Conservation (phyloP, 2,329 filamentous ascomycete genomes). For the Colletotrichum sp. region DNA sequence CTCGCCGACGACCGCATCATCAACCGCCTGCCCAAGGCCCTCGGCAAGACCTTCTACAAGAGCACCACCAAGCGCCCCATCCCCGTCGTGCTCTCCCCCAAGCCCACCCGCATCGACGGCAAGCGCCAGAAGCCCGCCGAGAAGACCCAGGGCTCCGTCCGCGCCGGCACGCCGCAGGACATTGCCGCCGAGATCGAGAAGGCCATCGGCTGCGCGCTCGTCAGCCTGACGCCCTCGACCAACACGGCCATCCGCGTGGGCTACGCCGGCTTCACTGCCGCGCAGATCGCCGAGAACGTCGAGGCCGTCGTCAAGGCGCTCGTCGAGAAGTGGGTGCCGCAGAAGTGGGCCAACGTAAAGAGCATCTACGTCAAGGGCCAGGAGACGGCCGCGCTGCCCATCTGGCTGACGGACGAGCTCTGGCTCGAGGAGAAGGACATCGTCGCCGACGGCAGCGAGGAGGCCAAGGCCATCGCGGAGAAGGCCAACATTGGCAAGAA, state of each 20-base stretch:
- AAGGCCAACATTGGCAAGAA: constrained; percentile 71
- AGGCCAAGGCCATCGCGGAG: constrained; percentile 48
- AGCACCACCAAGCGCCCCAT: constrained; percentile 83
- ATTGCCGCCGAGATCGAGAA: constrained; percentile 83
- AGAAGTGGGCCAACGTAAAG: constrained; percentile 87
- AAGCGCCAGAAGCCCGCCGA: constrained; percentile 64
- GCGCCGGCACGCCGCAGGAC: constrained; percentile 62
- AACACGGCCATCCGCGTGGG: constrained; percentile 85
- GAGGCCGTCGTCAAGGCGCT: constrained; percentile 72
- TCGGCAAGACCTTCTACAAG: constrained; percentile 95
- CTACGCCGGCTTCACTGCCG: constrained; percentile 72
- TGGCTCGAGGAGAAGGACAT: constrained; percentile 82
- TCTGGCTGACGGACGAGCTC: constrained; percentile 92
- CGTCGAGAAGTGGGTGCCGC: constrained; percentile 80
- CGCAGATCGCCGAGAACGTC: constrained; percentile 83
- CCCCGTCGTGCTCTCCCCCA: constrained; percentile 73
- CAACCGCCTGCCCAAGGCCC: constrained; percentile 61
- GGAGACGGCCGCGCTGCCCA: constrained; percentile 85
- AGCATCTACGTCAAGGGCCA: constrained; percentile 90
- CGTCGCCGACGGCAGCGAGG: constrained; percentile 64
- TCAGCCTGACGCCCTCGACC: constrained; percentile 78
- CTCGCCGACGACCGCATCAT: constrained; percentile 89
- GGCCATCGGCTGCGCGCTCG: constrained; percentile 76
- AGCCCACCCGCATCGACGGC: constrained; percentile 64
- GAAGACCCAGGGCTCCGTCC: constrained; percentile 42